Percentiles rank a stretch among this genome's conserved stretches.
Evolutionary conservation across 345 rosid genomes (phyloP).

Genomic region (Eucalyptus grandis): DNA sequence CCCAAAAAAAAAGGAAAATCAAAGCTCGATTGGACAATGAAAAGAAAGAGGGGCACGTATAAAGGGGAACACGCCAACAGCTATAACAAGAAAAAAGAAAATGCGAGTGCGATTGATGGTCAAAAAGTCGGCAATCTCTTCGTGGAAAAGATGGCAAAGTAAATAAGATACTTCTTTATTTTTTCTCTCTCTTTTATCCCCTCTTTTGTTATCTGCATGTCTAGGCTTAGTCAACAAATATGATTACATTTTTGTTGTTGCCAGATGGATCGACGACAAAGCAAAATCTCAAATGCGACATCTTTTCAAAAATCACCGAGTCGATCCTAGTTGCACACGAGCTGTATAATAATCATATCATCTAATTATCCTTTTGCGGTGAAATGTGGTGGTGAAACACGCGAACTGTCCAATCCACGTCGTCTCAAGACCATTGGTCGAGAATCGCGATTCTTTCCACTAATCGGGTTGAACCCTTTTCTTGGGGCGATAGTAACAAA

Average conservation of each 20-base stretch:
- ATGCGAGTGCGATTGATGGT: constrained; percentile 26
- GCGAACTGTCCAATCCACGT: not conserved
- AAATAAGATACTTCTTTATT: not conserved
- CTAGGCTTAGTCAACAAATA: constrained; percentile 28
- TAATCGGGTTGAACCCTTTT: not conserved
- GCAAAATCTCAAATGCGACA: not conserved
- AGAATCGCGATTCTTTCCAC: not conserved
- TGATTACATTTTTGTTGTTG: constrained; percentile 30
- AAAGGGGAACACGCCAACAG: constrained; percentile 6
- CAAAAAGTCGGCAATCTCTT: constrained; percentile 23
- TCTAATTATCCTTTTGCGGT: not conserved
- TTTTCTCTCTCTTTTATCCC: not conserved
- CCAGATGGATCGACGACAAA: constrained; percentile 15
- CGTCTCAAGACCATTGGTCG: not conserved
- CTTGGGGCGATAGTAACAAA: not conserved
- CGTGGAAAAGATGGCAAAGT: constrained; percentile 16
- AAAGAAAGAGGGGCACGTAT: not conserved
- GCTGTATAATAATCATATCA: not conserved
- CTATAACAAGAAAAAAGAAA: constrained; percentile 4
- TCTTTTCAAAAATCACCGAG: not conserved
- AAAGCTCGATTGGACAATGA: constrained; percentile 23
- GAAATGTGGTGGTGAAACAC: not conserved
- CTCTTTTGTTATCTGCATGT: not conserved
- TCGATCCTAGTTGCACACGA: not conserved
- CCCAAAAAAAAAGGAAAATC: not conserved